Base-by-base conservation (phyloP, 139 green algal species). In the Mesotaenium endlicherianum region DNA sequence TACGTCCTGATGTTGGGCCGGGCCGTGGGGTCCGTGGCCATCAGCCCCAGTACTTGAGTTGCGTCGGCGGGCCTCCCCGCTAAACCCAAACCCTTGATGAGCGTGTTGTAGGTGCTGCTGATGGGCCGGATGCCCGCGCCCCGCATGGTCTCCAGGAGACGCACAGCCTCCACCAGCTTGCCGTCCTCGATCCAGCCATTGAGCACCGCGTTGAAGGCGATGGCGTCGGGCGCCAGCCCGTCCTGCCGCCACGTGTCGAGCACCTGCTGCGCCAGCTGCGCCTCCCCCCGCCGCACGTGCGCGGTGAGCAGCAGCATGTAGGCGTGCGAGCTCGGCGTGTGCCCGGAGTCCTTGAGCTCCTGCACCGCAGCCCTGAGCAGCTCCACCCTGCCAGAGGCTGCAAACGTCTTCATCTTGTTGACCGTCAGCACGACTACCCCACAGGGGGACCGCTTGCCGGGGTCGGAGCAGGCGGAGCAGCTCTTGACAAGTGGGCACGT, bases 51-150 rank as follows among this genome's bases (percentile, higher is more conserved):
- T 11, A 85, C 47, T 30, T 79, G 20, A 38, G 58, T 36, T 0
- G 78, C 78, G 16, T 79, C 60, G 5, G 20, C 47, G 17, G 26
- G 60, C 14, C 42, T 20, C 59, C 39, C 42, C n/a, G 78, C 78
- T 16, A 26, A 11, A 30, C 77, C 77, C 43, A 77, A 69, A 20
- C 60, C 78, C 45, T 79, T 79, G 11, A 85, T 67, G 20, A 85
- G 68, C 8, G 60, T 85, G 69, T 85, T 85, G 69, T 70, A 79
- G 1, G 78, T 85, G 39, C 17, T 40, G 45, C 8, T 11, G 30
- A 26, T 78, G 4, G 60, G 78, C 49, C 20, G 17, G 30, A n/a
- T 47, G 30, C 78, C 78, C 31, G 34, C 47, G 20, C 34, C 70
- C 0, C 26, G 40, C 78, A 85, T 85, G 20, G 20, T 17, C 36